Conservation (phyloP, 2,329 filamentous ascomycete species). For the Aschersonia sp. region DNA sequence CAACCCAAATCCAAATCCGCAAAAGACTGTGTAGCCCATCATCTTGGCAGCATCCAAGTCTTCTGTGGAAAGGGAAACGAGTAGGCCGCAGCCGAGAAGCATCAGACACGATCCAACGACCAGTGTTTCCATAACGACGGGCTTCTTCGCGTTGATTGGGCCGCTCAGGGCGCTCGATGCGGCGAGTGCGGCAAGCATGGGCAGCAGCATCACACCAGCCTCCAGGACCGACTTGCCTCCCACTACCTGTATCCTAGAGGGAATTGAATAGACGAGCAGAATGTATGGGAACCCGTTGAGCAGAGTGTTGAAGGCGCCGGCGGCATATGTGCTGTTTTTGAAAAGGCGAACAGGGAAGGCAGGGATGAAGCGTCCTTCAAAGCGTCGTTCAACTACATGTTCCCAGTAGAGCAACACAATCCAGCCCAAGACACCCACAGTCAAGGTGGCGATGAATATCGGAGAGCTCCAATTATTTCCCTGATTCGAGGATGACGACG, state of each 20-base stretch:
- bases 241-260: slow-evolving; percentile 34
- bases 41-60: slow-evolving; percentile 25
- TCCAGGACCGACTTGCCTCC: slow-evolving; percentile 29
- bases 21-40: slow-evolving; percentile 32
- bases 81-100: slow-evolving; percentile 30
- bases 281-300: slow-evolving; percentile 36
- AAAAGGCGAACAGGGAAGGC: slow-evolving; percentile 35
- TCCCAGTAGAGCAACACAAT: slow-evolving; percentile 15
- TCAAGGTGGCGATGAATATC: slow-evolving; percentile 16
- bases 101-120: slow-evolving; percentile 26
- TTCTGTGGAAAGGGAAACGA: slow-evolving; percentile 20
- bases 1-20: slow-evolving; percentile 38
- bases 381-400: slow-evolving; percentile 9
- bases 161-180: slow-evolving; percentile 28
- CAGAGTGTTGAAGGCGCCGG: slow-evolving; percentile 27
- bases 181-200: slow-evolving; percentile 34
- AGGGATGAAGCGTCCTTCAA: slow-evolving; percentile 15
- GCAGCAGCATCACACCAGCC: slow-evolving; percentile 36
- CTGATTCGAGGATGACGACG: slow-evolving; percentile 1
- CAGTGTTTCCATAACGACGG: slow-evolving; percentile 28
- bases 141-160: slow-evolving; percentile 24
- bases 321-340: slow-evolving; percentile 28
- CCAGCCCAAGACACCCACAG: slow-evolving; percentile 14
- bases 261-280: slow-evolving; percentile 32
- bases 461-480: slow-evolving; percentile 26